Base-by-base conservation (phyloP, 2,329 filamentous ascomycete species). In the Penicillium occitanis region DNA sequence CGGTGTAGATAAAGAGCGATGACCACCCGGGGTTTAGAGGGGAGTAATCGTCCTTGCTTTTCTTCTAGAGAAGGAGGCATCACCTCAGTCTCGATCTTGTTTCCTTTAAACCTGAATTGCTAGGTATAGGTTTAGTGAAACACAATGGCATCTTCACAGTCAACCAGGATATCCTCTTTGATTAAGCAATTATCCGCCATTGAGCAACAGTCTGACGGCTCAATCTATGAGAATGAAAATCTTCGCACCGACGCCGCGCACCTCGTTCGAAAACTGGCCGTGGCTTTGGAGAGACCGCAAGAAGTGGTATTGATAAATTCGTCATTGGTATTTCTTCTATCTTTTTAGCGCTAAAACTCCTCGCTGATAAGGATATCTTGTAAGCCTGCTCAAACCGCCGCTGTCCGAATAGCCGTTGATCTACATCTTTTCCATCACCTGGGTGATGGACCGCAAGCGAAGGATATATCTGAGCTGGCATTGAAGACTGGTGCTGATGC, bases 371-470 rank as follows among this genome's bases (percentile, higher is more conserved):
- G 22, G 2, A 46, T 14, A 0, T 46, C 33, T 37, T 10, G 11
- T 35, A 8, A 65, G 64, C 64, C 60, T 42, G 59, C 64, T 30
- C 59, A 66, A 59, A n/a, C 35, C 30, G 61, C 61, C 17, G 61
- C 35, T 5, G 61, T 60, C 8, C 50, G 61, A 22, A 25, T 63
- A 19, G 65, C 58, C 2, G 44, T 63, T 10, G 61, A 66, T 28
- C 33, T 63, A 11, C 25, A 63, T 3, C 61, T 66, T 2, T 66
- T 59, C 8, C 40, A 60, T 3, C 53, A 42, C 44, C 50, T 66
- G 5, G 51, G 60, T 3, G 61, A 66, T 59, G 65, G 65, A 8
- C 46, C 51, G 5, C 42, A 63, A 35, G 22, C 44, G 3, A 63
- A 63, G 50, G 46, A 19, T 33, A 51, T 63, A n/a, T 55, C 55